Evolutionary conservation across 768 basidiomycete genomes (phyloP).

Genomic region (Phaeotremella skinneri): DNA sequence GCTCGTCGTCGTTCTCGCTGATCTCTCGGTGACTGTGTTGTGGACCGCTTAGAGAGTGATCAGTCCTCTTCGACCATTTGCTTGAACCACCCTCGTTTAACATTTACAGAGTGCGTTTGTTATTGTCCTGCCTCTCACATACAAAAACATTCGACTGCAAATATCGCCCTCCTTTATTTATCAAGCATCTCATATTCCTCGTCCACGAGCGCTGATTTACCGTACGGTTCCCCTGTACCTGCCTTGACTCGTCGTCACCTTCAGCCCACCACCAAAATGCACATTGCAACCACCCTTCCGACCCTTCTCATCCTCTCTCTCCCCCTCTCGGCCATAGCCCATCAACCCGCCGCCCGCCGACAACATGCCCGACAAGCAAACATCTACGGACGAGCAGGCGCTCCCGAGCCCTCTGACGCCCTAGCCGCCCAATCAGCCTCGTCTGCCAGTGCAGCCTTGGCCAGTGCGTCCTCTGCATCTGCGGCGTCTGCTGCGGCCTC

Average conservation of each 20-base stretch:
- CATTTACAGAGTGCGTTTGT: too few species aligned
- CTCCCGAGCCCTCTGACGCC: neutral
- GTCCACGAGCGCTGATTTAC: too few species aligned
- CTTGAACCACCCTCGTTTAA: too few species aligned
- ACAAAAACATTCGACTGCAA: too few species aligned
- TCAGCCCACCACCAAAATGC: conserved; percentile 13
- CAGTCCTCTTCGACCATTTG: too few species aligned
- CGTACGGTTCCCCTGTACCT: too few species aligned
- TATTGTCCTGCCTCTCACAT: too few species aligned
- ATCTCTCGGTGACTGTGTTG: too few species aligned
- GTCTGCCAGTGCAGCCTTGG: neutral
- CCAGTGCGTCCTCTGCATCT: conserved; percentile 6
- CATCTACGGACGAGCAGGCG: conserved; percentile 3
- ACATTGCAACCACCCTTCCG: conserved; percentile 9
- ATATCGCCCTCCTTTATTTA: too few species aligned
- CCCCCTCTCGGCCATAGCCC: conserved; percentile 16
- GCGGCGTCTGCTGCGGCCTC: conserved; percentile 7
- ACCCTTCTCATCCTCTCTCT: conserved; percentile 16
- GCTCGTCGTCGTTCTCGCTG: too few species aligned
- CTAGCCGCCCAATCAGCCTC: neutral
- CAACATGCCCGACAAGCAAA: conserved; percentile 1
- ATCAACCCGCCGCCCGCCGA: conserved; percentile 1
- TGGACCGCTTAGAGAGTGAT: too few species aligned
- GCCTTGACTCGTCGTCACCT: neutral
- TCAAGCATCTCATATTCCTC: too few species aligned